These are phyloP conservation scores for Candida anutae DNA, from an alignment of 1,139 yeast species.

Conservation along the genomic window DNA sequence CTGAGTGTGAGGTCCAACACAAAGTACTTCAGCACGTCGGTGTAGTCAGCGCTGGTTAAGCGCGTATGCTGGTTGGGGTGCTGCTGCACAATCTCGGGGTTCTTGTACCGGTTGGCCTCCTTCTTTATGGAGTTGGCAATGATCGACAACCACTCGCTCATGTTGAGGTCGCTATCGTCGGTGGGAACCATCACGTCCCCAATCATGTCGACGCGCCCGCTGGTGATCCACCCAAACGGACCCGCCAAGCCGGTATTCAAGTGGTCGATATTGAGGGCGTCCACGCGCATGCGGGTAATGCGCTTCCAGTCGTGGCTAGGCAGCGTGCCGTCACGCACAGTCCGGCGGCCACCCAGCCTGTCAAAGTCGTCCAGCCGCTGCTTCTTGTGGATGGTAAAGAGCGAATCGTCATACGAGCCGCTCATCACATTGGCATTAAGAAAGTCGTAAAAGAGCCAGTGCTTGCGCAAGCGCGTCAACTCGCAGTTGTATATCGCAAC, in stretches of 20 bases:
- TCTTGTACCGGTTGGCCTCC: slow-evolving; percentile 32
- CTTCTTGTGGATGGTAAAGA: slow-evolving; percentile 82
- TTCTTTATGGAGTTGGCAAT: slow-evolving; percentile 34
- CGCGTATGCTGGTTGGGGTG: slow-evolving; percentile 22
- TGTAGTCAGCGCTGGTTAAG: slow-evolving; percentile 19
- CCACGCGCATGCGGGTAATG: slow-evolving; percentile 75
- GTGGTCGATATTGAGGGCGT: slow-evolving; percentile 80
- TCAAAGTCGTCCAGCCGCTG: slow-evolving; percentile 46
- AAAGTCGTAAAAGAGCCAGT: slow-evolving; percentile 87
- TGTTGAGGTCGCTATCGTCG: slow-evolving; percentile 40
- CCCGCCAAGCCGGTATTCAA: slow-evolving; percentile 85
- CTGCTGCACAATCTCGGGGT: slow-evolving; percentile 23
- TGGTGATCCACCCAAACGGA: slow-evolving; percentile 94
- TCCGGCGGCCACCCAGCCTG: slow-evolving; percentile 1
- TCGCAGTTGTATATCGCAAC: slow-evolving; percentile 85
- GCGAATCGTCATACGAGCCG: slow-evolving; percentile 87
- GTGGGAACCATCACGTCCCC: slow-evolving; percentile 84
- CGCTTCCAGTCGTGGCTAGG: slow-evolving; percentile 41
- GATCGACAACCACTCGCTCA: slow-evolving; percentile 31
- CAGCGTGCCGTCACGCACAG: slow-evolving; percentile 4
- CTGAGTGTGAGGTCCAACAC: slow-evolving; percentile 73
- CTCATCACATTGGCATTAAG: slow-evolving; percentile 78
- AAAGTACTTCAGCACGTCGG: slow-evolving; percentile 46
- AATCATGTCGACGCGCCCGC: slow-evolving; percentile 85
- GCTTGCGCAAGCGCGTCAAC: slow-evolving; percentile 69